A percentile compares a stretch with the other conserved stretches of the same genome.
phyloP scores from a whole-genome alignment of 1,284 basidiomycete species.

The Uromyces viciae-fabae region DNA sequence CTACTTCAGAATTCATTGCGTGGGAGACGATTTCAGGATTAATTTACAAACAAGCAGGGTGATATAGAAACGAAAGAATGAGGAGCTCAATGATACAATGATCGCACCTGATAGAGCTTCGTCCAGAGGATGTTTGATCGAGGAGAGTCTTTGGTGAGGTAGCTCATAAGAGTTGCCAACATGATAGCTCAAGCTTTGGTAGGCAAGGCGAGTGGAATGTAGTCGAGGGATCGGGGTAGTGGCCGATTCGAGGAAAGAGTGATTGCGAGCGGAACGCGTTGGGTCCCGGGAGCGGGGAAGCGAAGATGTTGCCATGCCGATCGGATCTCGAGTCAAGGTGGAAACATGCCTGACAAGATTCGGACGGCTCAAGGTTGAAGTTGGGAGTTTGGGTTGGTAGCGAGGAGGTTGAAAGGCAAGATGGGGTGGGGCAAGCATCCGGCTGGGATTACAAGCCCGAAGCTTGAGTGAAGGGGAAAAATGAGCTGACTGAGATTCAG shows the following conservation, averaged over 20 bases:
- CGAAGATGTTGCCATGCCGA: not conserved
- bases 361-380: no score
- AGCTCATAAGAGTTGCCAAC: not conserved
- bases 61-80: not conserved
- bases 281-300: no score
- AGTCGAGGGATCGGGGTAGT: constrained; percentile 8
- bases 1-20: not conserved
- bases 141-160: not conserved
- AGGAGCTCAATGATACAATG: not conserved
- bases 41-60: no score
- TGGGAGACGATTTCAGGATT: not conserved
- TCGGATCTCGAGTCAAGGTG: no score
- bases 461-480: not conserved
- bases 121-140: not conserved
- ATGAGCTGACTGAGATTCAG: not conserved
- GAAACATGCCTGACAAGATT: no score
- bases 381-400: not conserved
- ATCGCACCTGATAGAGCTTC: not conserved
- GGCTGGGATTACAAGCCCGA: not conserved
- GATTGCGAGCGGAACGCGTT: constrained; percentile 7
- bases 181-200: constrained; percentile 21
- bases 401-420: not conserved
- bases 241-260: not conserved
- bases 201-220: constrained; percentile 7
- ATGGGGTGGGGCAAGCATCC: constrained; percentile 19